Percentiles rank a stretch among this genome's conserved stretches.
These are phyloP conservation scores for Phytopythium oedochilum DNA, from an alignment of 352 stramenopile genomes.

Conservation along the genomic window DNA sequence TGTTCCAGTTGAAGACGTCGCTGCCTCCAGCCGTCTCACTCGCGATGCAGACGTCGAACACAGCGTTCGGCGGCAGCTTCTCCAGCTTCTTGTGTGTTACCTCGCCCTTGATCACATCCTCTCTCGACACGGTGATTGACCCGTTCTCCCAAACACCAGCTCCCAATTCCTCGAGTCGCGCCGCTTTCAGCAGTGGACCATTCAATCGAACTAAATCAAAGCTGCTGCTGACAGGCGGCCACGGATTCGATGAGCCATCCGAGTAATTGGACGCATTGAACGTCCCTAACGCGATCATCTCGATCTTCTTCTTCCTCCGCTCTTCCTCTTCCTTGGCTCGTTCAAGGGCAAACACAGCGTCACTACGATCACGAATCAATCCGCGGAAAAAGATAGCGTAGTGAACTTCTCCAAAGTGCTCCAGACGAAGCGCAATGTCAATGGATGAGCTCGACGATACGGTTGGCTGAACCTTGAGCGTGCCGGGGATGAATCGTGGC, in stretches of 20 bases:
- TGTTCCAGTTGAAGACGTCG: slow-evolving; percentile 54
- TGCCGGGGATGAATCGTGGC: slow-evolving; percentile 30
- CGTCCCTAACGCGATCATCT: slow-evolving; percentile 3
- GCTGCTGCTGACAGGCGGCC: slow-evolving; percentile 41
- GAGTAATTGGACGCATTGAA: slow-evolving; percentile 13
- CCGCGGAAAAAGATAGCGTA: slow-evolving; percentile 72
- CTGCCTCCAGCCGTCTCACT: slow-evolving; percentile 63
- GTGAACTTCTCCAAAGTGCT: slow-evolving; percentile 64
- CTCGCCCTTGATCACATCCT: slow-evolving; percentile 52
- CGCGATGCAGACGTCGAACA: slow-evolving; percentile 76
- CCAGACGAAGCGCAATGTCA: slow-evolving; percentile 45
- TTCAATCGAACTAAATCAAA: slow-evolving; percentile 43
- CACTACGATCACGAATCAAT: slow-evolving; percentile 31
- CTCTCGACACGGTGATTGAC: slow-evolving; percentile 62
- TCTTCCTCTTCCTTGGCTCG: slow-evolving; percentile 10
- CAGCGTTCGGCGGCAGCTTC: slow-evolving; percentile 51
- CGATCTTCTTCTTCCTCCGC: slow-evolving; percentile 1
- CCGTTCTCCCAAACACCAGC: slow-evolving; percentile 70
- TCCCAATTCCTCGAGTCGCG: slow-evolving; percentile 46
- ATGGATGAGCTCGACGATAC: slow-evolving; percentile 42
- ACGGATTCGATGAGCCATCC: slow-evolving; percentile 14
- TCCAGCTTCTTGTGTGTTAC: slow-evolving; percentile 53
- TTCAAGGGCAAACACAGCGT: slow-evolving; percentile 6
- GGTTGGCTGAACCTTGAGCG: slow-evolving; percentile 27
- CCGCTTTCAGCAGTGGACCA: slow-evolving; percentile 42